These are phyloP conservation scores for Saccharomyces hybrid DNA, from an alignment of 1,139 yeast species.

Conservation along the genomic window DNA sequence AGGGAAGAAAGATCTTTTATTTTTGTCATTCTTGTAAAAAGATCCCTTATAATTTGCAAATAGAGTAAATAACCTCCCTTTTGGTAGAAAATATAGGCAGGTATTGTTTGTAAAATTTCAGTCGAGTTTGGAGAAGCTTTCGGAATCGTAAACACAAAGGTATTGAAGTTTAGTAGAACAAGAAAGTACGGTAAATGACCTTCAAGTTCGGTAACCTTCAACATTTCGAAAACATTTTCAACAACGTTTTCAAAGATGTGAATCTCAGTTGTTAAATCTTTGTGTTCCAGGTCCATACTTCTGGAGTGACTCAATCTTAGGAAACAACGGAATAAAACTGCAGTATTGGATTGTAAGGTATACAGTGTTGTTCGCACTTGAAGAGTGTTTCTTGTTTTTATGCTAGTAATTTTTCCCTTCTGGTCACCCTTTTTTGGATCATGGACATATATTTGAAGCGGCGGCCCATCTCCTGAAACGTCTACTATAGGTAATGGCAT, in stretches of 20 bases:
- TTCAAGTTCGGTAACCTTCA: constrained; percentile 15
- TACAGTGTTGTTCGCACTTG: constrained; percentile 47
- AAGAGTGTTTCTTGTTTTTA: constrained; percentile 53
- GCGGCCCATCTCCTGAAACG: constrained; percentile 28
- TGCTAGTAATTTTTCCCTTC: constrained; percentile 39
- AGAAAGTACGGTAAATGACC: constrained; percentile 29
- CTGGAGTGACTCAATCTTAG: constrained; percentile 26
- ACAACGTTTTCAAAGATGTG: constrained; percentile 26
- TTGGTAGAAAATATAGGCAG: constrained; percentile 43
- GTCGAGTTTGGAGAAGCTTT: constrained; percentile 25
- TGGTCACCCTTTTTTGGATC: constrained; percentile 29
- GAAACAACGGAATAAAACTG: constrained; percentile 31
- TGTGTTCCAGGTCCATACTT: constrained; percentile 16
- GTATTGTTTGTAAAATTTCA: constrained; percentile 37
- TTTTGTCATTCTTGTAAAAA: constrained; percentile 16
- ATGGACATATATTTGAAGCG: constrained; percentile 30
- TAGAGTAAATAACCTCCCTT: constrained; percentile 37
- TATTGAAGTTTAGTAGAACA: constrained; percentile 22
- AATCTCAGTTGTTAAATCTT: constrained; percentile 20
- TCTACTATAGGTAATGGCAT: constrained; percentile 25
- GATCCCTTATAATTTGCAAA: constrained; percentile 15
- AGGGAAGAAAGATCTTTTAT: constrained; percentile 32
- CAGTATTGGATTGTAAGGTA: constrained; percentile 45
- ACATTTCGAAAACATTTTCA: constrained; percentile 19
- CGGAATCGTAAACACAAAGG: constrained; percentile 28